Evolutionary conservation across 2,329 filamentous ascomycete genomes (phyloP).

Genomic region (Trichoderma aggressivum): DNA sequence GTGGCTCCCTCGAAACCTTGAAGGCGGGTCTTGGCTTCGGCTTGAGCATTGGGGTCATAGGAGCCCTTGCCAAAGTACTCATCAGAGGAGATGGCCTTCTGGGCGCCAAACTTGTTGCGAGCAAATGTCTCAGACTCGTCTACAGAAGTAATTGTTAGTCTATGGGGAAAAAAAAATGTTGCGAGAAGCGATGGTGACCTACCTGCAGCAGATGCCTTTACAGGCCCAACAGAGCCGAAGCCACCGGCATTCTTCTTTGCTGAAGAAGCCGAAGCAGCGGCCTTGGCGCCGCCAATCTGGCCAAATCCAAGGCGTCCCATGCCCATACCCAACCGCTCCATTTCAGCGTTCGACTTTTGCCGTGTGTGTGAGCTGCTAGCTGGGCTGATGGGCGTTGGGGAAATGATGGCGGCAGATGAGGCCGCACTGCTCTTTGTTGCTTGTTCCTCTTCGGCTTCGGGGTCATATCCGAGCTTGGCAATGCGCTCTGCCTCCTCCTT

Average conservation of each 20-base stretch:
- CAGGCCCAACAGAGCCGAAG: conserved; percentile 79
- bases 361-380: conserved; percentile 52
- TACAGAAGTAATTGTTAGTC: conserved; percentile 27
- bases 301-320: conserved; percentile 83
- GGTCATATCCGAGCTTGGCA: conserved; percentile 92
- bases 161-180: background rate
- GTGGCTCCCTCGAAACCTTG: conserved; percentile 91
- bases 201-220: conserved; percentile 69
- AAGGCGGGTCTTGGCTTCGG: conserved; percentile 82
- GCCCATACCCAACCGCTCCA: conserved; percentile 88
- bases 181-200: conserved; percentile 28
- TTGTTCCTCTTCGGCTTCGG: conserved; percentile 72
- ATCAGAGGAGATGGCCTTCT: conserved; percentile 96
- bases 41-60: conserved; percentile 75
- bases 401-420: conserved; percentile 58
- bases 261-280: conserved; percentile 46
- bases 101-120: conserved; percentile 80
- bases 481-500: conserved; percentile 97
- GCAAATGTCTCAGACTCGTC: conserved; percentile 80
- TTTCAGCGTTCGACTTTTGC: conserved; percentile 68
- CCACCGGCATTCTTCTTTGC: conserved; percentile 74
- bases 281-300: conserved; percentile 66
- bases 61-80: conserved; percentile 94
- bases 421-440: conserved; percentile 44
- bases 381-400: conserved; percentile 74